Evolutionary conservation across 768 basidiomycete genomes (phyloP).

Genomic region (Podaxis pistillaris): DNA sequence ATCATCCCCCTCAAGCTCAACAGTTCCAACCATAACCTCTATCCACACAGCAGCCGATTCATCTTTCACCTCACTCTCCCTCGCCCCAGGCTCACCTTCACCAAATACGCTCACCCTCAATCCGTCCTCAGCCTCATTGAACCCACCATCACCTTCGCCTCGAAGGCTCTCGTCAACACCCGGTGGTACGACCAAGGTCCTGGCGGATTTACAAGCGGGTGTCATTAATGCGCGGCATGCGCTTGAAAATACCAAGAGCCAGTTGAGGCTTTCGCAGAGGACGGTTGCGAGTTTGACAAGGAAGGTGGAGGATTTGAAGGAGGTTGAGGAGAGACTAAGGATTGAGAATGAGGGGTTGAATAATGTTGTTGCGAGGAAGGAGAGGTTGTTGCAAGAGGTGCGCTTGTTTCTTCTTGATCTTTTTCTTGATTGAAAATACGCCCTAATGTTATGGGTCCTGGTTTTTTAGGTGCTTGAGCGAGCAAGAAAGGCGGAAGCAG

Average conservation of each 20-base stretch:
- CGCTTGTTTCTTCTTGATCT: constrained; percentile 14
- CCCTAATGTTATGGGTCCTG: constrained; percentile 4
- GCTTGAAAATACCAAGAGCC: constrained; percentile 82
- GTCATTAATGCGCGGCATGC: constrained; percentile 77
- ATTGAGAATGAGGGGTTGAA: constrained; percentile 87
- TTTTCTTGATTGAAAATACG: neutral
- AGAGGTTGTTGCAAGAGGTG: constrained; percentile 84
- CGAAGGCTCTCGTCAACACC: constrained; percentile 60
- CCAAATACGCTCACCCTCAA: constrained; percentile 25
- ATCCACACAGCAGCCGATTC: constrained; percentile 14
- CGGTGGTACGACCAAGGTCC: constrained; percentile 82
- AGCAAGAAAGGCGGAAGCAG: constrained; percentile 82
- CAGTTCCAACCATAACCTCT: constrained; percentile 5
- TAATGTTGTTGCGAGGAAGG: constrained; percentile 85
- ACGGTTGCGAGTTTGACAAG: constrained; percentile 82
- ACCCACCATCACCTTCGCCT: constrained; percentile 44
- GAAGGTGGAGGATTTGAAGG: constrained; percentile 87
- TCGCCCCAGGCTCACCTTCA: constrained; percentile 34
- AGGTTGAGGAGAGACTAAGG: constrained; percentile 76
- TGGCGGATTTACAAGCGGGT: constrained; percentile 84
- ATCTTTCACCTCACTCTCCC: constrained; percentile 3
- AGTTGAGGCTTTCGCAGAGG: constrained; percentile 77
- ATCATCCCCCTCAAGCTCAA: neutral
- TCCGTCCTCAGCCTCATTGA: constrained; percentile 36
- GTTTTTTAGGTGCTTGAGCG: constrained; percentile 66